Conservation (phyloP, 495 filamentous ascomycete species). For the Neurospora sp. region DNA sequence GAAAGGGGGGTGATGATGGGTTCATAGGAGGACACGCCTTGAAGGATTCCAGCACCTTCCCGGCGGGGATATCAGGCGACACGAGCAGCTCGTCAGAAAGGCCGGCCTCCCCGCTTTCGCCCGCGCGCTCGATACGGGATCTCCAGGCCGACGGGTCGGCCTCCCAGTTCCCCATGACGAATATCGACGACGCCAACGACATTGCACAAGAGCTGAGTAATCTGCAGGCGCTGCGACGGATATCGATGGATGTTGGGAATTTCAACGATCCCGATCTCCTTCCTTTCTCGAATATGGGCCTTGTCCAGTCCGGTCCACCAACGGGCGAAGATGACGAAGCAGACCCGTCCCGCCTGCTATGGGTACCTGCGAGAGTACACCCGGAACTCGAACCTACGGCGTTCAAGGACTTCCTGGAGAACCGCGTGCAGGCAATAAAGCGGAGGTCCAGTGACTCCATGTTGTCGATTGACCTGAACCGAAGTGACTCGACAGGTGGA, state of each 20-base stretch:
- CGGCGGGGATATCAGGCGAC: conserved; percentile 36
- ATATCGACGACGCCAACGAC: conserved; percentile 86
- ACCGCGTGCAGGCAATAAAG: conserved; percentile 79
- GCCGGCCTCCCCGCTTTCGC: conserved; percentile 43
- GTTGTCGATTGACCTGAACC: conserved; percentile 54
- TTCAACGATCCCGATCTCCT: conserved; percentile 90
- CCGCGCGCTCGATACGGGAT: conserved; percentile 49
- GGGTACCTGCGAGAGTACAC: conserved; percentile 91
- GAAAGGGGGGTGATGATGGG: conserved; percentile 1
- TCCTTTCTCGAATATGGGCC: conserved; percentile 54
- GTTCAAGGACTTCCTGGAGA: conserved; percentile 94
- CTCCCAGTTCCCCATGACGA: conserved; percentile 72
- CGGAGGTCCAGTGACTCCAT: conserved; percentile 65
- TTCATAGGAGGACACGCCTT: conserved; percentile 11
- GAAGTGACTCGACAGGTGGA: conserved; percentile 39
- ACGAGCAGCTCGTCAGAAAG: conserved; percentile 38
- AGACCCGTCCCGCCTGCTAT: conserved; percentile 81
- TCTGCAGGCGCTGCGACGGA: conserved; percentile 83
- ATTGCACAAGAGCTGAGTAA: conserved; percentile 95
- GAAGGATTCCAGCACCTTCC: conserved; percentile 29
- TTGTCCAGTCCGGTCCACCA: conserved; percentile 62
- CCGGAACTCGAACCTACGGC: conserved; percentile 92
- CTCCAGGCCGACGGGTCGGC: conserved; percentile 54
- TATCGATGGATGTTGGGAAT: conserved; percentile 96
- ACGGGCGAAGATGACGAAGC: conserved; percentile 71